Evolutionary conservation across 352 stramenopile species (phyloP), one percentile per base, ranked within the genome.

Genomic region (Elongisporangium prolatum): DNA sequence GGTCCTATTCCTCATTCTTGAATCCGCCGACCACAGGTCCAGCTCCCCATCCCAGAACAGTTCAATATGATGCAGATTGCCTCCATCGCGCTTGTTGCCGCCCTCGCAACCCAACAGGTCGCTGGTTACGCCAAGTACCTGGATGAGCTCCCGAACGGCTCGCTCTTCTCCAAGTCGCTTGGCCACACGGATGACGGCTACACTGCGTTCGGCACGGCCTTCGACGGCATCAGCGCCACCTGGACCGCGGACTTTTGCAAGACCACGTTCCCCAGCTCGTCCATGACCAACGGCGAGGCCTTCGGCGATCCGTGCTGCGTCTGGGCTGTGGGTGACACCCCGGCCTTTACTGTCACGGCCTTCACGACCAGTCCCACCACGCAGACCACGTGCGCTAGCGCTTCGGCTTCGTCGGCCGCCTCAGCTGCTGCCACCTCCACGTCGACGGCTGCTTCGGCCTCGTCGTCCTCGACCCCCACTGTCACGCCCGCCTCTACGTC

Each of bases 251-350:
- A 54, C 47, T 53, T 60, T n/a, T 60, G 55, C 47, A 9, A 50
- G n/a, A 25, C 48, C n/a, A 60, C 47, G 55, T 60, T 34, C 18
- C 55, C 55, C 2, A 20, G 24, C 47, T 51, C 28, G 28, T 21
- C 18, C 47, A 48, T 60, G 44, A 54, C 55, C 17, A 60, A 60
- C 63, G 70, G 71, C 25, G 61, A 63, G n/a, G 70, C 66, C 11
- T 76, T 82, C 63, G 74, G 74, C 7, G 74, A 84, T 64, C 74
- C 74, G 60, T 84, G 74, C 44, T 84, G 74, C 71, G 77, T 65
- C 60, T 84, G 72, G 72, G 70, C 59, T 21, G 67, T 65, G 56
- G 63, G 69, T 25, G 67, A 58, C 44, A 73, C 47, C 3, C 54
- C 74, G 4, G 69, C 81, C 54, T 77, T 77, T 49, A 65, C 57